Percentiles rank a stretch among this genome's conserved stretches.
These are phyloP conservation scores for Thymus mandschuricus DNA, from an alignment of 257 asterid genomes.

Conservation along the genomic window DNA sequence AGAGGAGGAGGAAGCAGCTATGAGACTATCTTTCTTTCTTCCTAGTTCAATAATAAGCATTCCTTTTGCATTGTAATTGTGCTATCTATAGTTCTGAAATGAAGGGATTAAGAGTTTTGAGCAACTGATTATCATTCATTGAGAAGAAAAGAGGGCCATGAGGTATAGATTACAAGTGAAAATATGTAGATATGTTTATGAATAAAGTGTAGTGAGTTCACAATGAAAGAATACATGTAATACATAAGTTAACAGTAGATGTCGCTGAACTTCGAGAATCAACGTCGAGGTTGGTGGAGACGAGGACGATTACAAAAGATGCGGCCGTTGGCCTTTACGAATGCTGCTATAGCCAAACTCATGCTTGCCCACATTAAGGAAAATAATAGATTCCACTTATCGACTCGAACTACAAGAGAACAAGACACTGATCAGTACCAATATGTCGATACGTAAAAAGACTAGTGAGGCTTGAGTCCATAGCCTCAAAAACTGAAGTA, in stretches of 20 bases:
- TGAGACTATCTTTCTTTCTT: neutral
- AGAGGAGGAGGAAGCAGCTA: conserved; percentile 51
- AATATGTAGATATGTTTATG: conserved; percentile 12
- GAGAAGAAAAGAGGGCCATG: neutral
- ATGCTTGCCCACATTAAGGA: conserved; percentile 88
- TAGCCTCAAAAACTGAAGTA: neutral
- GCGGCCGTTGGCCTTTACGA: conserved; percentile 86
- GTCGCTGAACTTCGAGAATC: conserved; percentile 37
- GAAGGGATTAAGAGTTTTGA: neutral
- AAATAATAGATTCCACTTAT: conserved; percentile 69
- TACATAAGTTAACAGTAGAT: conserved; percentile 28
- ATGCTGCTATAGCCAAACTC: conserved; percentile 80
- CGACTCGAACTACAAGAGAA: conserved; percentile 60
- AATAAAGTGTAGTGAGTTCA: conserved; percentile 22
- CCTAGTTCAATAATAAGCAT: conserved; percentile 21
- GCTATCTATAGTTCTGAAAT: neutral
- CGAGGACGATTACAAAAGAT: conserved; percentile 97
- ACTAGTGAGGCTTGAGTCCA: neutral
- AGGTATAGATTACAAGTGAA: conserved; percentile 15
- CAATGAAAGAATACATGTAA: conserved; percentile 35
- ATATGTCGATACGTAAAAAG: neutral
- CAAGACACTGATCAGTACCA: conserved; percentile 16
- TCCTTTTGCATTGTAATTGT: conserved; percentile 4
- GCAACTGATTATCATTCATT: neutral
- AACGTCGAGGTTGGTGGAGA: conserved; percentile 79